Conservation (phyloP, 2,329 filamentous ascomycete genomes). For the Acrocalymma vagum region DNA sequence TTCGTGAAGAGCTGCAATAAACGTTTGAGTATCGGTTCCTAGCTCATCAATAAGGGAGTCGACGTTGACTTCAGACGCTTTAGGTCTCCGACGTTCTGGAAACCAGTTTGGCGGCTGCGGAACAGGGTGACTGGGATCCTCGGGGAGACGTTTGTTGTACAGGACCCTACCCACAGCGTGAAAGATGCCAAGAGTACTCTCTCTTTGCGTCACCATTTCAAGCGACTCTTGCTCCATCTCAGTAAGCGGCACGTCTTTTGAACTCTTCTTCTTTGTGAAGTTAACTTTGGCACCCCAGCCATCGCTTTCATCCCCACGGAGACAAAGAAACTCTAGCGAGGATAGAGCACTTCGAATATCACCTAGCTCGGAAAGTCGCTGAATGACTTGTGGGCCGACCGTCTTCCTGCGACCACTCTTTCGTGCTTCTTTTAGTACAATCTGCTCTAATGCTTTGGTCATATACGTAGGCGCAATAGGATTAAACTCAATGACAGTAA, state of each 20-base stretch:
- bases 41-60: conserved; percentile 90
- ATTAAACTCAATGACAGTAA: conserved; percentile 90
- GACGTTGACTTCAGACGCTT: conserved; percentile 54
- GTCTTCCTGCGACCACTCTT: conserved; percentile 78
- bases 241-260: conserved; percentile 70
- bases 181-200: conserved; percentile 91
- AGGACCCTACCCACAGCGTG: conserved; percentile 96
- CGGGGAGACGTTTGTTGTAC: conserved; percentile 84
- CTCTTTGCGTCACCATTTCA: conserved; percentile 82
- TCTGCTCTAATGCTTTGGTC: conserved; percentile 80
- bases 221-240: conserved; percentile 81
- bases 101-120: conserved; percentile 57
- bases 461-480: conserved; percentile 86
- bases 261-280: conserved; percentile 65
- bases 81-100: conserved; percentile 53
- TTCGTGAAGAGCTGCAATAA: conserved; percentile 89
- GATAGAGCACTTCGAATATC: conserved; percentile 94
- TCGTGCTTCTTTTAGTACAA: conserved; percentile 85
- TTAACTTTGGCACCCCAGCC: conserved; percentile 83
- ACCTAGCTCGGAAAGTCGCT: conserved; percentile 82
- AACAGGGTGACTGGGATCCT: conserved; percentile 40
- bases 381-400: conserved; percentile 80
- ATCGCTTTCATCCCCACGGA: conserved; percentile 79
- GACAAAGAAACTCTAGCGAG: conserved; percentile 88
- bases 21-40: conserved; percentile 90